Evolutionary conservation across 2,329 filamentous ascomycete species (phyloP).

Genomic region (Fusarium annulatum): DNA sequence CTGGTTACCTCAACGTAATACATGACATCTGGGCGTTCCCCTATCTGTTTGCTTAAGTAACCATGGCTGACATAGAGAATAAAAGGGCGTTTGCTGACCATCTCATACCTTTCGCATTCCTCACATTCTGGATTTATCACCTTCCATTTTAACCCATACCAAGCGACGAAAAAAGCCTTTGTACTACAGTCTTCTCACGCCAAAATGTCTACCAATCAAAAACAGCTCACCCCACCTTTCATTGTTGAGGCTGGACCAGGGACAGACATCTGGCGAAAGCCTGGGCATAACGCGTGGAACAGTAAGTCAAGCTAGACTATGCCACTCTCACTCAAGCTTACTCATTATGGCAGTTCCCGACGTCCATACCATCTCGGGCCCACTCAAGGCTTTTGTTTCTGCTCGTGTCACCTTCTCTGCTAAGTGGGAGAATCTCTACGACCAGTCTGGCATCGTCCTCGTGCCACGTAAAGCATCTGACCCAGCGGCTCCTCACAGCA

Average conservation of each 20-base stretch:
- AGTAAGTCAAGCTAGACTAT: background rate
- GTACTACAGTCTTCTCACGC: background rate
- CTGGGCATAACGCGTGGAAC: background rate
- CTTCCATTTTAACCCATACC: background rate
- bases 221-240: background rate
- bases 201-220: background rate
- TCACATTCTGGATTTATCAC: background rate
- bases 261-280: background rate
- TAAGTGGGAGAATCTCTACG: background rate
- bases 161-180: background rate
- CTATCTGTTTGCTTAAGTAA: background rate
- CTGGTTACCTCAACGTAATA: background rate
- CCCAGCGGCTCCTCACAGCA: background rate
- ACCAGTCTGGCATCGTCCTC: background rate
- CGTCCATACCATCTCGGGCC: background rate
- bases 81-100: background rate
- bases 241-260: background rate
- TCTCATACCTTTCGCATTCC: background rate
- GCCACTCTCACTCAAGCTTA: background rate
- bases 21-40: background rate
- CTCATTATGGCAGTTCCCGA: background rate
- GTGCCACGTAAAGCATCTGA: background rate
- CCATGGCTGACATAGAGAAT: background rate
- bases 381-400: background rate
- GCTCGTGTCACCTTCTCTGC: background rate